phyloP scores from a whole-genome alignment of 768 basidiomycete species.

The Agaricus subrufescens region DNA sequence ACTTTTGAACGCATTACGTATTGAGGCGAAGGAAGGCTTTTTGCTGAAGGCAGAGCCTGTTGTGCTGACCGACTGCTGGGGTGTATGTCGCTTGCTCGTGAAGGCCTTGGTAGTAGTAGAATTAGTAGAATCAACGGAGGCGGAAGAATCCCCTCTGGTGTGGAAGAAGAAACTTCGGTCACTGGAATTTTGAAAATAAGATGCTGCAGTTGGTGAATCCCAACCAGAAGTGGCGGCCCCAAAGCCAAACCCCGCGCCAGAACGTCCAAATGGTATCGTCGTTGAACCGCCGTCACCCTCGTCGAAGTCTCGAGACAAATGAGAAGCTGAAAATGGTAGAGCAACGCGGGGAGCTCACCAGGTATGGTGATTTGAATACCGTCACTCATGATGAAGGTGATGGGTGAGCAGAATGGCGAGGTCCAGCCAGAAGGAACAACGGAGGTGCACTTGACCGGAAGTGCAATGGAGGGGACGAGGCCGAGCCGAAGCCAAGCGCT shows the following conservation, averaged over 20 bases:
- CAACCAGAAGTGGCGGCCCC: slow-evolving; percentile 40
- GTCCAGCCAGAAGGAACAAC: slow-evolving; percentile 15
- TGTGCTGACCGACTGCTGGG: slow-evolving; percentile 66
- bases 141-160: slow-evolving; percentile 69
- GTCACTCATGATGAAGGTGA: slow-evolving; percentile 30
- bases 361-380: slow-evolving; percentile 65
- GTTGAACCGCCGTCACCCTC: slow-evolving; percentile 63
- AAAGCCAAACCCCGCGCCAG: slow-evolving; percentile 37
- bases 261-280: slow-evolving; percentile 69
- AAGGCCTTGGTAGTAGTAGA: slow-evolving; percentile 50
- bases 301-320: slow-evolving; percentile 57
- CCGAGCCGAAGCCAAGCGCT: neutral
- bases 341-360: slow-evolving; percentile 29
- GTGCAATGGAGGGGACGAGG: slow-evolving; percentile 4
- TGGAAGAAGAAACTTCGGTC: slow-evolving; percentile 70
- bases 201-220: slow-evolving; percentile 62
- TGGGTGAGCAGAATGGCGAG: slow-evolving; percentile 9
- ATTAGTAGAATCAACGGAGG: slow-evolving; percentile 71
- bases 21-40: slow-evolving; percentile 82
- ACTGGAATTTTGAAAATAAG: slow-evolving; percentile 45
- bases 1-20: slow-evolving; percentile 83
- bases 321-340: neutral
- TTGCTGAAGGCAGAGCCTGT: slow-evolving; percentile 61
- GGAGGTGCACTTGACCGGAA: slow-evolving; percentile 7
- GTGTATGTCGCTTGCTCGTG: slow-evolving; percentile 50